Evolutionary conservation across 2,329 filamentous ascomycete genomes (phyloP), one percentile per base, ranked within the genome.

Genomic region (Ophiostoma himal-ulmi): DNA sequence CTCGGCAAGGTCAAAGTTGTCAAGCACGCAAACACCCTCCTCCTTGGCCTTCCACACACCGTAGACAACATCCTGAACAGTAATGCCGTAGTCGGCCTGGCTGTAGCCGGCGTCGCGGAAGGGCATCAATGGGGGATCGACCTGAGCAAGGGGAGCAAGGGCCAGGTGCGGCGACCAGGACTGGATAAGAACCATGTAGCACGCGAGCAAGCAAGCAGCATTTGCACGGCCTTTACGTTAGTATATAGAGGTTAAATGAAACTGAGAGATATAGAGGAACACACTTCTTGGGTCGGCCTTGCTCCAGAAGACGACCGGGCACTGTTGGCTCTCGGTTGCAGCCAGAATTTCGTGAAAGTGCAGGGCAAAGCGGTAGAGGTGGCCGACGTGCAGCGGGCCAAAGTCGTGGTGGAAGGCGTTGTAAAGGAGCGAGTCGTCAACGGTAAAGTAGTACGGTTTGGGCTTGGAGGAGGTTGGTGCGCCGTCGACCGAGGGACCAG

Each of bases 351-450:
- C 94, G 78, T 99, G 95, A 78, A 99, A 93, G 76, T 94, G 90
- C 69, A 98, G 91, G 5, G 95, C 94, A 79, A 98, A 99, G 73
- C 95, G 88, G 84, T 98, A 99, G 57, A 99, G 78, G 79, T 99
- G 95, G 36, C 95, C 95, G 75, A 99, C 96, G 83, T 99, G 95
- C 72, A 99, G 84, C 77, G 95, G 95, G 76, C 95, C 95, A 80
- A 99, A 99, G 82, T 99, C 95, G 77, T 96, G 94, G 81, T 98
- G 94, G 81, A 99, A 99, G 41, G 94, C 94, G 80, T 99, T 99
- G 85, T 99, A 99, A 66, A 97, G 86, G 64, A 99, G 88, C 57
- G 85, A 90, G 78, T 96, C 92, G 78, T 99, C 95, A 75, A 98
- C 89, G 68, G 93, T 94, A 81, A 99, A 99, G 82, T 98, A 99